phyloP scores from a whole-genome alignment of 225 moss, liverwort and hornwort species.

The Pseudisothecium myosuroides region DNA sequence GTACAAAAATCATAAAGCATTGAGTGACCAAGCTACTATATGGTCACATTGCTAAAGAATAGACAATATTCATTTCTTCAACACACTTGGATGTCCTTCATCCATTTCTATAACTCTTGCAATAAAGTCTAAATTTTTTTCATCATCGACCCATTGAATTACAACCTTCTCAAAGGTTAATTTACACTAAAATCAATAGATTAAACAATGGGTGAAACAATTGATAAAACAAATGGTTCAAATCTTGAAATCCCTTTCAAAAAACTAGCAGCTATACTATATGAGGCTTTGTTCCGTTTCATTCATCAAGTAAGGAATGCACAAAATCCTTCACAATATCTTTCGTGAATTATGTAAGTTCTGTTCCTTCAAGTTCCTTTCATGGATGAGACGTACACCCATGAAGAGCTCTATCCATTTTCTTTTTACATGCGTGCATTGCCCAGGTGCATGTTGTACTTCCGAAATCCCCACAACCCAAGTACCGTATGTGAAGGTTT shows the following conservation, averaged over 20 bases:
- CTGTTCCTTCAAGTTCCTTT: rapidly evolving
- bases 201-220: neutral
- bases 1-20: neutral
- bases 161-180: neutral
- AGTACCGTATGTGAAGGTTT: rapidly evolving
- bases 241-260: rapidly evolving
- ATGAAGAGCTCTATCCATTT: neutral
- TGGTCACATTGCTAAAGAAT: neutral
- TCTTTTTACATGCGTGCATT: neutral
- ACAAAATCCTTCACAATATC: neutral
- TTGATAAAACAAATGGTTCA: neutral
- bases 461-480: neutral
- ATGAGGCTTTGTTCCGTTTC: rapidly evolving
- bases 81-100: neutral
- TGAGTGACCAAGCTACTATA: rapidly evolving
- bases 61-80: neutral
- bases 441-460: rapidly evolving
- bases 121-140: neutral
- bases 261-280: rapidly evolving
- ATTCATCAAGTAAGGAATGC: neutral
- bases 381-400: neutral
- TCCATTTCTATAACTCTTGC: neutral
- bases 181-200: neutral
- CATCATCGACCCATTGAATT: neutral
- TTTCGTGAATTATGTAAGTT: neutral